Evolutionary conservation across 352 stramenopile genomes (phyloP).

Genomic region (Blastocystis sp.): DNA sequence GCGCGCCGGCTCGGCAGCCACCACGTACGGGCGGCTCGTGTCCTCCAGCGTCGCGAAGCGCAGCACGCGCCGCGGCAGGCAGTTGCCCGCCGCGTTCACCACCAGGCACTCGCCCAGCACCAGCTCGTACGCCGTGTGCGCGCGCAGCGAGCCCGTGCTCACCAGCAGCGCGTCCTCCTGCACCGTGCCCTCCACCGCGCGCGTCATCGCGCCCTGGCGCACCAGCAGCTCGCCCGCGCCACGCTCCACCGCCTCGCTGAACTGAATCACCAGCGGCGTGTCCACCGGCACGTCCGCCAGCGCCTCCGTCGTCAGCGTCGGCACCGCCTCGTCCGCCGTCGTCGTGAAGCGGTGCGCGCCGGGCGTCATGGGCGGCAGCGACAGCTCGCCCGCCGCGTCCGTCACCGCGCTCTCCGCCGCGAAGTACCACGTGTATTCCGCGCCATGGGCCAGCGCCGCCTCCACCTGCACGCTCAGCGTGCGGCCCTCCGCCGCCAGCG

Average conservation of each 20-base stretch:
- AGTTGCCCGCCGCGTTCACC: background rate
- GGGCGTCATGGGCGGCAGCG: background rate
- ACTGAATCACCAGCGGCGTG: no score
- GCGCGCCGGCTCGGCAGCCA: background rate
- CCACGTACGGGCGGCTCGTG: conserved; percentile 2
- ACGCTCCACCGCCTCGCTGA: no score
- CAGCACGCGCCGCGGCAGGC: background rate
- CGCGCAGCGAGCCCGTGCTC: background rate
- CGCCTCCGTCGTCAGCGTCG: background rate
- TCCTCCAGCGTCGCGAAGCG: background rate
- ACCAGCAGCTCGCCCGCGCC: no score
- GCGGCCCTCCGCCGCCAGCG: background rate
- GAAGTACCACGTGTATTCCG: conserved; percentile 26
- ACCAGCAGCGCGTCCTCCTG: background rate
- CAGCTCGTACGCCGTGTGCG: background rate
- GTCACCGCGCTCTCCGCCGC: background rate
- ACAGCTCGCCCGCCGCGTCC: background rate
- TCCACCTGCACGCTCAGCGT: background rate
- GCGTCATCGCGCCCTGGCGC: no score
- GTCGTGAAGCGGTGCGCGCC: conserved; percentile 39
- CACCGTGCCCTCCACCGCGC: background rate
- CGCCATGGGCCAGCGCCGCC: background rate
- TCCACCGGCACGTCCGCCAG: no score
- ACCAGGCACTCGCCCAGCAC: background rate
- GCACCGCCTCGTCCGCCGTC: background rate